Base-by-base conservation (phyloP, 202 grass and related monocot genomes). In the Carex arenaria region DNA sequence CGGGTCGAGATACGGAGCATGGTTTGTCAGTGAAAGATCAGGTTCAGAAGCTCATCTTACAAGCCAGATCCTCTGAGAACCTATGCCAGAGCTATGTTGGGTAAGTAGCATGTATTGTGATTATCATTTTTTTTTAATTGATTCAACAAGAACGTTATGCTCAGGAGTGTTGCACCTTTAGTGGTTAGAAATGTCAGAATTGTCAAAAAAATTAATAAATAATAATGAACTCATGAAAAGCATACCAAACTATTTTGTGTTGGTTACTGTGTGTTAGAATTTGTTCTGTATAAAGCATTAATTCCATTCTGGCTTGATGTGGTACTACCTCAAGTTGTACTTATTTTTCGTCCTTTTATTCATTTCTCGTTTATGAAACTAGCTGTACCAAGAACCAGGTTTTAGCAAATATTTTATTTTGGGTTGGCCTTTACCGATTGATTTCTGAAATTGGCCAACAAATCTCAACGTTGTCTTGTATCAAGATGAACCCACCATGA, bases 61-160 rank as follows among this genome's bases (percentile, higher is more conserved):
- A 98, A 85, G 95, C 95, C 19, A 93, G 43, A 20, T 95, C 95
- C 3, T 90, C 88, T 34, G 95, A 98, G 83, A 95, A 98, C 67
- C 82, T 98, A 72, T 98, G 95, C 61, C 93, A 98, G 80, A 98
- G 94, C 43, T 98, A 93, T 36, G 95, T 98, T 1, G 95, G 95
- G 95, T 98, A 91, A 72, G 90, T 54, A 31, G 38, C 80, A 62
- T 53, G 31, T 61, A 45, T 45, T 70, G 61, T 56, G 49, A 62
- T 34, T 70, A n/a, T 61, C 42, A 20, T 65, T 79, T 28, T 34
- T 28, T 32, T 13, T 64, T 10, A 38, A 78, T 77, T 15, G 47
- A 49, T 82, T 81, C 14, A 4, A 17, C 4, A 15, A 10, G 34
- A 38, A 30, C 10, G 10, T 49, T 49, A 49, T 49, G 10, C 45